phyloP scores from a whole-genome alignment of 2,329 filamentous ascomycete genomes.

The Fusarium coffeatum region DNA sequence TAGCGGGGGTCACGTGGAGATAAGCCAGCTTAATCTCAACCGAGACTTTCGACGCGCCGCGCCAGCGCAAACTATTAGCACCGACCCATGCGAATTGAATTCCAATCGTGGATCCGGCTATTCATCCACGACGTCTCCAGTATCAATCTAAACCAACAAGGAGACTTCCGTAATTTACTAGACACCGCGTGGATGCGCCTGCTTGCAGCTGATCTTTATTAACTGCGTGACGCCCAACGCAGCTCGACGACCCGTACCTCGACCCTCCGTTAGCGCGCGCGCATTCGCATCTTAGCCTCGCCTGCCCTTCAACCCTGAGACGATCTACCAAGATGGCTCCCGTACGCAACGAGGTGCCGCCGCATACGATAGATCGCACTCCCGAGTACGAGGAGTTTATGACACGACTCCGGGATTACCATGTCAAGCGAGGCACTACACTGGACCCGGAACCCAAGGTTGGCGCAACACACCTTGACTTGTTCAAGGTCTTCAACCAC shows the following conservation, averaged over 20 bases:
- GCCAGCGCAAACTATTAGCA: conserved; percentile 29
- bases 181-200: conserved; percentile 15
- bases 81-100: conserved; percentile 36
- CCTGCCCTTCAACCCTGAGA: not conserved
- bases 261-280: conserved; percentile 10
- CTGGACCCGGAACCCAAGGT: conserved; percentile 87
- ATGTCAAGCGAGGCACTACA: conserved; percentile 80
- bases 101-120: conserved; percentile 28
- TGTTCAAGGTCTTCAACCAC: conserved; percentile 81
- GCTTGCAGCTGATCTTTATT: not conserved
- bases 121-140: conserved; percentile 23
- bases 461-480: conserved; percentile 79
- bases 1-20: conserved; percentile 29
- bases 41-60: conserved; percentile 38
- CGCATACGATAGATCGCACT: conserved; percentile 67
- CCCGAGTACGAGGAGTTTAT: conserved; percentile 85
- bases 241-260: conserved; percentile 2
- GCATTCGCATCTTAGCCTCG: conserved; percentile 16
- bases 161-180: not conserved
- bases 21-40: conserved; percentile 15
- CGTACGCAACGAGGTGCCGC: conserved; percentile 52
- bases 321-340: conserved; percentile 48
- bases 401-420: conserved; percentile 76
- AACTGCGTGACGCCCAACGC: conserved; percentile 17
- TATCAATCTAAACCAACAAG: conserved; percentile 1